Evolutionary conservation across 805 yeast species (phyloP).

Genomic region (Metschnikowia reukaufii): DNA sequence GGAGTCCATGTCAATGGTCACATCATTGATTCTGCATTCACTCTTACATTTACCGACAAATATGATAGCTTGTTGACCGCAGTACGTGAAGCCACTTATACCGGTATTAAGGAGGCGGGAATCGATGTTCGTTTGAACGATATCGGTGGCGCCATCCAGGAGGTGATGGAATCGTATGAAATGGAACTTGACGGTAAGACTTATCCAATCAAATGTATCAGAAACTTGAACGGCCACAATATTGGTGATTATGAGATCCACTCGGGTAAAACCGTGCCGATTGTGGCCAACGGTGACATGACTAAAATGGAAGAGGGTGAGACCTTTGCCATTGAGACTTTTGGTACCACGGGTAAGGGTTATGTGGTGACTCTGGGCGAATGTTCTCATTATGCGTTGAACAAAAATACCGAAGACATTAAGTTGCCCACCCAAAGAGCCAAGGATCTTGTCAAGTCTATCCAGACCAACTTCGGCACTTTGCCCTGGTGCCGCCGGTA

Average conservation of each 20-base stretch:
- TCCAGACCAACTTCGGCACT: conserved; percentile 85
- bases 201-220: conserved; percentile 81
- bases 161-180: conserved; percentile 96
- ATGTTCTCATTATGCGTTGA: conserved; percentile 87
- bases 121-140: conserved; percentile 94
- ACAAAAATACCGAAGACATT: conserved; percentile 41
- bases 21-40: conserved; percentile 93
- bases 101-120: conserved; percentile 91
- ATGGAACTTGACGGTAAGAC: conserved; percentile 85
- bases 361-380: conserved; percentile 85
- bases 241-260: conserved; percentile 84
- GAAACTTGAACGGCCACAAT: conserved; percentile 93
- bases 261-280: conserved; percentile 95
- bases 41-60: conserved; percentile 80
- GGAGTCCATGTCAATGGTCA: conserved; percentile 96
- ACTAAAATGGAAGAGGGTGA: conserved; percentile 99
- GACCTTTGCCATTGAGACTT: conserved; percentile 96
- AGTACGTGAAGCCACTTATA: conserved; percentile 88
- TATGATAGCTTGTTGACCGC: conserved; percentile 82
- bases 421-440: conserved; percentile 64
- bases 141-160: conserved; percentile 94
- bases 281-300: conserved; percentile 86
- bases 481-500: conserved; percentile 96
- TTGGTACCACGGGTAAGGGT: conserved; percentile 96
- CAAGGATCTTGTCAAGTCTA: conserved; percentile 62